Evolutionary conservation across 2,329 filamentous ascomycete species (phyloP).

Genomic region (Talaromyces sp.): DNA sequence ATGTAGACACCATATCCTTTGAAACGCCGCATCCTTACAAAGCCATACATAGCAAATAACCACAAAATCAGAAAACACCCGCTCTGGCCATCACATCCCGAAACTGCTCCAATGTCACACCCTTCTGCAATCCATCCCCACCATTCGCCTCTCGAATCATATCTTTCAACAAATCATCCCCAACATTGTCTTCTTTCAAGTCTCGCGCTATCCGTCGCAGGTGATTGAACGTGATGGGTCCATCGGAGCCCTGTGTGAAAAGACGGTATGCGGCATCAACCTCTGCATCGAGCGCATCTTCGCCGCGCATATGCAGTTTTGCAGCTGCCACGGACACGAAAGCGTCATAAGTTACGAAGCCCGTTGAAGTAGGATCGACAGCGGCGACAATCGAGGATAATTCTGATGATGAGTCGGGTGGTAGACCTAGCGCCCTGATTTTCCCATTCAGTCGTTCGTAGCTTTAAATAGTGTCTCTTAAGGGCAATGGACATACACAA

Average conservation of each 20-base stretch:
- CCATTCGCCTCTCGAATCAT: conserved; percentile 96
- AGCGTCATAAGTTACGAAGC: conserved; percentile 71
- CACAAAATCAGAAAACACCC: conserved; percentile 66
- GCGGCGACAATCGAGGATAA: conserved; percentile 73
- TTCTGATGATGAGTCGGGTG: conserved; percentile 61
- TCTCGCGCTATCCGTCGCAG: conserved; percentile 74
- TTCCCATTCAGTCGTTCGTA: neutral
- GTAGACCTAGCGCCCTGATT: conserved; percentile 74
- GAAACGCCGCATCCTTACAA: neutral
- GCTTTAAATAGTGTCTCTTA: neutral
- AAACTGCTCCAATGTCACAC: conserved; percentile 77
- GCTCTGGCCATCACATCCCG: conserved; percentile 80
- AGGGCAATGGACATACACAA: conserved; percentile 58
- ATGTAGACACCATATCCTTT: neutral
- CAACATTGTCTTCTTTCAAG: conserved; percentile 73
- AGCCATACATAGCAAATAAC: neutral
- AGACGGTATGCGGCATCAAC: conserved; percentile 77
- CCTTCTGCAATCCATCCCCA: conserved; percentile 65
- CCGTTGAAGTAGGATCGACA: conserved; percentile 77
- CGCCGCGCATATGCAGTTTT: conserved; percentile 63
- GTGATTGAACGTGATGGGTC: conserved; percentile 75
- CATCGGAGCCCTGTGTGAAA: conserved; percentile 60
- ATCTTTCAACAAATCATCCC: conserved; percentile 78
- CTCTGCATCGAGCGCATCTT: conserved; percentile 61
- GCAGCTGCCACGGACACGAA: conserved; percentile 88